Conservation (phyloP, 2,329 filamentous ascomycete genomes). For the Sporothrix curviconia region DNA sequence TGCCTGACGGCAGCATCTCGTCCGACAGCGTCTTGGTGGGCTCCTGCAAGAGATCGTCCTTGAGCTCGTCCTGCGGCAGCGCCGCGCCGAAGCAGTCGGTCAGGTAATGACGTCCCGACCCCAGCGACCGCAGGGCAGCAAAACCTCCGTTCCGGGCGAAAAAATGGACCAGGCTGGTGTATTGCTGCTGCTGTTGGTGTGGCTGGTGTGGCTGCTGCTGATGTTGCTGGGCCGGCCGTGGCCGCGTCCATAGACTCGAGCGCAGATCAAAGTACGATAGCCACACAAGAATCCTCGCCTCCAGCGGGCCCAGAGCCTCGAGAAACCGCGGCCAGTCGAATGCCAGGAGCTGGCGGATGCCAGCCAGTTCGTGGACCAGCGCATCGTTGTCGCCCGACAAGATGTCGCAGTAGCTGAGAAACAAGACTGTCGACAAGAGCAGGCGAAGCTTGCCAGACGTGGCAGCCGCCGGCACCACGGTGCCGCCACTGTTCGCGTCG, state of each 20-base stretch:
- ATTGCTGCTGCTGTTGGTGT: no score
- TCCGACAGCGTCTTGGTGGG: slow-evolving; percentile 15
- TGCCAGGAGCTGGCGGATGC: neutral
- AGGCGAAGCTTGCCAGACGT: neutral
- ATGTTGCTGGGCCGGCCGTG: no score
- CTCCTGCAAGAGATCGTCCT: slow-evolving; percentile 13
- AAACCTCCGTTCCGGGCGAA: neutral
- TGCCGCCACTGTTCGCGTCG: no score
- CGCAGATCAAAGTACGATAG: slow-evolving; percentile 13
- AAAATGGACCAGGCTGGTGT: slow-evolving; percentile 8
- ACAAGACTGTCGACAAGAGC: slow-evolving; percentile 10
- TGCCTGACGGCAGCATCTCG: slow-evolving; percentile 10
- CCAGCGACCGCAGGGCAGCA: neutral
- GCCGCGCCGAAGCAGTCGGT: slow-evolving; percentile 9
- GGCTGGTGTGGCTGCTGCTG: no score
- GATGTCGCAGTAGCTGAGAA: slow-evolving; percentile 13
- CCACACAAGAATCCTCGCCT: slow-evolving; percentile 15
- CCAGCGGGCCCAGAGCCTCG: slow-evolving; percentile 4
- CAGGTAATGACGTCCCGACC: slow-evolving; percentile 6
- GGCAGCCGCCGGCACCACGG: neutral
- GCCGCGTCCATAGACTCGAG: neutral
- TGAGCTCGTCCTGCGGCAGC: slow-evolving; percentile 6
- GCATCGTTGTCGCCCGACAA: slow-evolving; percentile 12
- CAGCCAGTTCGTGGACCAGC: neutral
- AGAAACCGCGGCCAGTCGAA: slow-evolving; percentile 11